Evolutionary conservation across 192 early-diverging fungal species (phyloP), one percentile per base, ranked within the genome.

Genomic region (Coemansia sp.): DNA sequence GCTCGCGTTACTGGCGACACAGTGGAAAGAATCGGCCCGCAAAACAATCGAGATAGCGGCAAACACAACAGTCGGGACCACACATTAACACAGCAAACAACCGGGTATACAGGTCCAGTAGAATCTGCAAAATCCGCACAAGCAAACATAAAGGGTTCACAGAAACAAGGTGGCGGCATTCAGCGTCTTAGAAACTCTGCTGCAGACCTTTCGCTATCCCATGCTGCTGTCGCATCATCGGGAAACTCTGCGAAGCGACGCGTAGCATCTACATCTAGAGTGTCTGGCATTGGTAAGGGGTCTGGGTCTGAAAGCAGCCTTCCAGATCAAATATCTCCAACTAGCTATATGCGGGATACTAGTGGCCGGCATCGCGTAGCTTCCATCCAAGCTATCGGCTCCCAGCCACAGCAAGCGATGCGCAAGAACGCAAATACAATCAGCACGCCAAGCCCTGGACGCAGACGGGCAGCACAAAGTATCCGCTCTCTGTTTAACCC

Each of bases 401-500:
- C 51, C 21, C 28, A 56, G 7, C 37, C 56, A 26, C 63, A 63
- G 16, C 66, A 63, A 10, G 39, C 62, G 30, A 58, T 25, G 9
- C 72, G 56, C 21, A 65, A 49, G 20, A 26, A 49, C 6, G 66
- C 62, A 18, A 63, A 40, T n/a, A 59, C 71, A 3, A 30, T 58
- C 28, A 70, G 68, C 58, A 58, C 56, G 23, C 12, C 64, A 7
- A 64, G 52, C 23, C 13, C 68, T 31, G 61, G 26, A 34, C 42
- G 48, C 2, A 21, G 20, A 18, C 55, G 65, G 45, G 48, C 59
- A 7, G 62, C 78, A 25, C 66, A 64, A 34, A 80, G 78, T 29
- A 61, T 80, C 35, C 66, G 78, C 33, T 80, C 78, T 12, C 63
- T 80, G 37, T 68, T 80, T 35, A 57, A 66, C 33, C 40, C 68